A percentile compares a stretch with the other conserved stretches of the same genome.
phyloP scores from a whole-genome alignment of 805 yeast species.

The Hanseniaspora hatyaiensis region DNA sequence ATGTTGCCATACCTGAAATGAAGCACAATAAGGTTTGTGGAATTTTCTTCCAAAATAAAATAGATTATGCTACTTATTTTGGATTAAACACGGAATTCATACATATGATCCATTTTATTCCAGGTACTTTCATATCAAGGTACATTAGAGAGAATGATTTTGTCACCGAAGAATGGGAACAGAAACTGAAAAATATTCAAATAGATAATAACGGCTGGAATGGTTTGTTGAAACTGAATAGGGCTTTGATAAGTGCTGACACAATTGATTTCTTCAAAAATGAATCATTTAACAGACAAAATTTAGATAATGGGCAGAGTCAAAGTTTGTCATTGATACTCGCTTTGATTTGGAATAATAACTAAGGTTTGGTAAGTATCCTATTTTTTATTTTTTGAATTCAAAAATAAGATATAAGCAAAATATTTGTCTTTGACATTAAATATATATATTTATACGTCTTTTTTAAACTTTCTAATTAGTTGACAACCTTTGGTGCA shows the following conservation, averaged over 20 bases:
- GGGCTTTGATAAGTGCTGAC: slow-evolving; percentile 61
- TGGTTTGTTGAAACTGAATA: slow-evolving; percentile 59
- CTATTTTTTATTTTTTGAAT: too few relatives aligned
- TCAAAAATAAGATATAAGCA: too few relatives aligned
- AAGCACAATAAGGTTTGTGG: slow-evolving; percentile 54
- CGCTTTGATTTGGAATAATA: slow-evolving; percentile 6
- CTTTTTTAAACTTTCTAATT: too few relatives aligned
- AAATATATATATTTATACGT: too few relatives aligned
- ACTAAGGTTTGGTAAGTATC: too few relatives aligned
- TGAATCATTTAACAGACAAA: slow-evolving; percentile 39
- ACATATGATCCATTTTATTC: slow-evolving; percentile 70
- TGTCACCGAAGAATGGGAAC: slow-evolving; percentile 54
- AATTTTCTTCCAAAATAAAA: slow-evolving; percentile 58
- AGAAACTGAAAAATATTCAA: slow-evolving; percentile 36
- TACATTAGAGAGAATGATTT: slow-evolving; percentile 44
- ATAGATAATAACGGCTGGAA: slow-evolving; percentile 57
- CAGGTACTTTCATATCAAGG: slow-evolving; percentile 57
- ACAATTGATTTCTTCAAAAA: slow-evolving; percentile 49
- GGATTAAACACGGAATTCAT: slow-evolving; percentile 61
- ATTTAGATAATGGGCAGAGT: slow-evolving; percentile 76
- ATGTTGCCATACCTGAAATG: slow-evolving; percentile 40
- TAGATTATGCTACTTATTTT: slow-evolving; percentile 62
- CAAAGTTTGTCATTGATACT: slow-evolving; percentile 64
- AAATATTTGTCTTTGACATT: too few relatives aligned
- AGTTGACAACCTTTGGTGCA: too few relatives aligned